A percentile compares a stretch with the other conserved stretches of the same genome.
Evolutionary conservation across 2,329 filamentous ascomycete genomes (phyloP).

Genomic region (Trichoderma harzianum): DNA sequence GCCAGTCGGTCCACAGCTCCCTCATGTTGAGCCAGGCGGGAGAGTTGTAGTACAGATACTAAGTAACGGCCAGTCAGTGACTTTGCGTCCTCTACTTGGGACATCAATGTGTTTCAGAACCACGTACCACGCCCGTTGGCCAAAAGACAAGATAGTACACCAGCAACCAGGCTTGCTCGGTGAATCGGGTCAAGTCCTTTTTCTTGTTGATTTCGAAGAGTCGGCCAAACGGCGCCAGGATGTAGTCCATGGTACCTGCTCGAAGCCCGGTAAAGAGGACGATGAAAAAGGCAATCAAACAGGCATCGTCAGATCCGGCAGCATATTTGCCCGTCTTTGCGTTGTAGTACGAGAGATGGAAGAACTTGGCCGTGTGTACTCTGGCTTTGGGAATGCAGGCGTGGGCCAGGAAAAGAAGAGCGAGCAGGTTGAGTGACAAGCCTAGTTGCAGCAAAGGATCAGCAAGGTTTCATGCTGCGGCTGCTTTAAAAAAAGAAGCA

Average conservation of each 20-base stretch:
- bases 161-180: slow-evolving; percentile 90
- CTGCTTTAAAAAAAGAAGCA: not conserved
- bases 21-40: slow-evolving; percentile 73
- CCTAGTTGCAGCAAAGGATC: slow-evolving; percentile 42
- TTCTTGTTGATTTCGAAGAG: slow-evolving; percentile 67
- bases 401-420: slow-evolving; percentile 79
- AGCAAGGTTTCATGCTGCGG: not conserved
- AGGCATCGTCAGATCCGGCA: slow-evolving; percentile 74
- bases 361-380: slow-evolving; percentile 79
- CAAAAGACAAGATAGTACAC: slow-evolving; percentile 81
- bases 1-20: slow-evolving; percentile 83
- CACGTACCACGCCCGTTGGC: slow-evolving; percentile 74
- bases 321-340: slow-evolving; percentile 65
- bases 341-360: slow-evolving; percentile 81
- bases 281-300: slow-evolving; percentile 73
- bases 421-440: slow-evolving; percentile 79
- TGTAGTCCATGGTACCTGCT: slow-evolving; percentile 80
- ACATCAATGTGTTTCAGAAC: not conserved
- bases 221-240: slow-evolving; percentile 74
- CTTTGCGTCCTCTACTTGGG: not conserved
- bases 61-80: slow-evolving; percentile 6
- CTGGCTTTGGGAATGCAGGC: slow-evolving; percentile 77
- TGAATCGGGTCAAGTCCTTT: slow-evolving; percentile 79
- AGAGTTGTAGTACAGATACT: slow-evolving; percentile 80
- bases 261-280: slow-evolving; percentile 84